These are phyloP conservation scores for Rhizopogon roseolus DNA, from an alignment of 768 basidiomycete genomes.

Conservation along the genomic window DNA sequence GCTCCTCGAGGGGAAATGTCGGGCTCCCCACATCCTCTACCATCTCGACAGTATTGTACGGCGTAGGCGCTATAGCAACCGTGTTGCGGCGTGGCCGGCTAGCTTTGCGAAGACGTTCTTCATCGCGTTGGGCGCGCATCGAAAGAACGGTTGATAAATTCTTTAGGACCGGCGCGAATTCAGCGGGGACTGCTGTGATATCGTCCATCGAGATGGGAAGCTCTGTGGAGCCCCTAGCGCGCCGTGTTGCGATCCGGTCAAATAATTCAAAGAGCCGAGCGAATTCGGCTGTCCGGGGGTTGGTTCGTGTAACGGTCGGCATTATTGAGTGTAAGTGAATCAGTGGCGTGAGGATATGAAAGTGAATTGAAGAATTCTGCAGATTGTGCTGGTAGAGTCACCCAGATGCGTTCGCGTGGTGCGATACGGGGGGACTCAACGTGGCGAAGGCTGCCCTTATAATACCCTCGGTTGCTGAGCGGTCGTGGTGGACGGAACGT, in stretches of 20 bases:
- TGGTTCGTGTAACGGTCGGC: conserved; percentile 17
- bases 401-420: neutral
- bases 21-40: conserved; percentile 24
- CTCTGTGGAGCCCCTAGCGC: conserved; percentile 22
- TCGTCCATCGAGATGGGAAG: conserved; percentile 25
- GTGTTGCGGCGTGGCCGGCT: conserved; percentile 19
- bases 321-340: conserved; percentile 9
- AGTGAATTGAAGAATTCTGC: no score
- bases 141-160: conserved; percentile 32
- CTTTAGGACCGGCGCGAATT: conserved; percentile 28
- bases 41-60: conserved; percentile 14
- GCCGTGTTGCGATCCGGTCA: conserved; percentile 45
- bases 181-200: conserved; percentile 22
- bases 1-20: conserved; percentile 36
- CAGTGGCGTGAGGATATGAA: neutral
- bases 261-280: conserved; percentile 50
- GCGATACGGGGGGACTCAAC: neutral
- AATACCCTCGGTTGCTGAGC: neutral
- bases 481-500: neutral
- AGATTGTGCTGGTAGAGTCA: neutral
- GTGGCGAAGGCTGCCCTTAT: conserved; percentile 11
- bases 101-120: conserved; percentile 5
- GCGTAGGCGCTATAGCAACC: conserved; percentile 12
- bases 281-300: conserved; percentile 45
- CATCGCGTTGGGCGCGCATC: conserved; percentile 28